phyloP scores from a whole-genome alignment of 2,329 filamentous ascomycete species.

The Sporothrix pseudoabietina region DNA sequence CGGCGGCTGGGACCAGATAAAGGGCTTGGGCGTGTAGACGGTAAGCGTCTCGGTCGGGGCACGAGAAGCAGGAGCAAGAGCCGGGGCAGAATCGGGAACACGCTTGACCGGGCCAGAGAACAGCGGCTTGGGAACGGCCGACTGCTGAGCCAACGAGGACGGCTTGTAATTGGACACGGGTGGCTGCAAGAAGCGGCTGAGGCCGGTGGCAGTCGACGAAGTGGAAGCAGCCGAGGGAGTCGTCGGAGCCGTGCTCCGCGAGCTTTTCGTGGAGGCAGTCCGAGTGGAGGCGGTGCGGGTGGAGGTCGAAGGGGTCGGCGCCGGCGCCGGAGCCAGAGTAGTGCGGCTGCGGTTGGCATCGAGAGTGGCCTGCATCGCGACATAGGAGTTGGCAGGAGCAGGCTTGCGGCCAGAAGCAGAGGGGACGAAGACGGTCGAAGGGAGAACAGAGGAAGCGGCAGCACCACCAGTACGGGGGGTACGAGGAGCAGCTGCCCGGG shows the following conservation, averaged over 20 bases:
- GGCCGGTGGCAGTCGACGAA: not conserved
- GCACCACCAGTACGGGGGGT: not conserved
- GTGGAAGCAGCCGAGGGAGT: not conserved
- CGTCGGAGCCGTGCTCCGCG: not conserved
- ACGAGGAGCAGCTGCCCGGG: not conserved
- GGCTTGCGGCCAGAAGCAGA: not conserved
- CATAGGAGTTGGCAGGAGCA: constrained; percentile 23
- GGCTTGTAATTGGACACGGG: not conserved
- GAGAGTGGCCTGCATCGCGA: constrained; percentile 24
- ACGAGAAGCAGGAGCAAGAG: not conserved
- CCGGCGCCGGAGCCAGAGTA: not conserved
- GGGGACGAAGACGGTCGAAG: constrained; percentile 14
- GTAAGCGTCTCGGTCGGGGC: not conserved
- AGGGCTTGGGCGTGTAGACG: not conserved
- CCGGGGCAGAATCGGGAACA: not conserved
- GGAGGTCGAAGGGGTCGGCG: not conserved
- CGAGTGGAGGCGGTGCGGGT: not conserved
- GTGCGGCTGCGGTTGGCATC: not conserved
- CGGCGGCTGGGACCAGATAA: not conserved
- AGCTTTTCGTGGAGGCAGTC: not conserved
- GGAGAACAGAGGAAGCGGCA: not conserved
- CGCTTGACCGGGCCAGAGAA: not conserved
- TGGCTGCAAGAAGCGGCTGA: not conserved
- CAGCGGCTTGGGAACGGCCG: not conserved
- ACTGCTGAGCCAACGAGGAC: not conserved